Percentiles rank a stretch among this genome's conserved stretches.
Evolutionary conservation across 129 eudicot species (phyloP).

Genomic region (Tagetes patula): DNA sequence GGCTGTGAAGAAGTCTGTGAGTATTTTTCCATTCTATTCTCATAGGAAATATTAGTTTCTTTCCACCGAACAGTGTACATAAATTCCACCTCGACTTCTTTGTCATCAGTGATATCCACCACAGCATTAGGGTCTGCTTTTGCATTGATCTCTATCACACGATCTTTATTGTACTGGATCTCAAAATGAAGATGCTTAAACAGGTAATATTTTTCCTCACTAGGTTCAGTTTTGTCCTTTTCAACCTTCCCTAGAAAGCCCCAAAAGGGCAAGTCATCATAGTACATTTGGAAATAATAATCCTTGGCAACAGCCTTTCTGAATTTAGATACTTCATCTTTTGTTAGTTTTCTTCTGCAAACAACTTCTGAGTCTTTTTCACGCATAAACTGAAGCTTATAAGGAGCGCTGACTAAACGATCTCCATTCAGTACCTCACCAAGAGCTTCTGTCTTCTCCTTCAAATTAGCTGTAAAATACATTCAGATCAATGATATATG

Average conservation of each 20-base stretch:
- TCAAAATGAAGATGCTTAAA: constrained; percentile 81
- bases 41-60: constrained; percentile 50
- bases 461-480: constrained; percentile 44
- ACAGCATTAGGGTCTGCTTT: constrained; percentile 77
- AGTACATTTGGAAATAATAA: constrained; percentile 87
- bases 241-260: constrained; percentile 80
- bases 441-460: constrained; percentile 78
- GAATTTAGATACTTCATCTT: constrained; percentile 56
- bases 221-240: constrained; percentile 67
- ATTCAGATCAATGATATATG: not conserved
- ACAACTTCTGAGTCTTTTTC: constrained; percentile 67
- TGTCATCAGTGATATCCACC: constrained; percentile 75
- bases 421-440: constrained; percentile 88
- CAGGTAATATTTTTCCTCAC: constrained; percentile 62
- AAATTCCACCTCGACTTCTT: constrained; percentile 65
- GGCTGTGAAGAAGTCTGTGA: constrained; percentile 67
- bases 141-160: constrained; percentile 73
- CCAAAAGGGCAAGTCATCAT: constrained; percentile 83
- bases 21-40: constrained; percentile 74
- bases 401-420: constrained; percentile 82
- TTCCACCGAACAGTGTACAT: constrained; percentile 71
- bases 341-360: constrained; percentile 60
- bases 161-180: constrained; percentile 69
- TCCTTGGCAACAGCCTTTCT: constrained; percentile 75
- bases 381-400: constrained; percentile 57